Base-by-base conservation (phyloP, 108 stramenopile genomes). In the Skeletonema costatum region DNA sequence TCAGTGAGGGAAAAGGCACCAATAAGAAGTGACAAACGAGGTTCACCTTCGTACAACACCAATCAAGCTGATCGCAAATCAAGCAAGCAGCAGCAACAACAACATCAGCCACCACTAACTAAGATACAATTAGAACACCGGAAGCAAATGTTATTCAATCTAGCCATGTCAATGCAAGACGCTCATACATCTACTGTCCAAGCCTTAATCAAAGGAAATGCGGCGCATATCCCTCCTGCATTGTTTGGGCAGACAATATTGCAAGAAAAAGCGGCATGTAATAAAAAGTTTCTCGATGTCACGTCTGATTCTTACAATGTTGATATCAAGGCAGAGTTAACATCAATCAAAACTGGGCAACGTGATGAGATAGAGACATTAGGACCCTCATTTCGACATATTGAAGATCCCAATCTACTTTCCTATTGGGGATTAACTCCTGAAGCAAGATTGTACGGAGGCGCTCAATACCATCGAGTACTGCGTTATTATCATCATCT, bases 391-490 rank as follows among this genome's bases (percentile, higher is more conserved):
- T 73, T 73, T 64, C 72, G 50, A 48, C 72, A 73, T 61, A 73
- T 73, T 64, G 72, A 73, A 46, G 72, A 73, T 35, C 72, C 72
- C 1, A 29, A 48, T 17, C 38, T 73, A 17, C 48, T 75, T 31
- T 68, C 74, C n/a, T 68, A 68, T 25, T 69, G 67, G 74, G 74
- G 68, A 2, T 41, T 69, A 39, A 75, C 74, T 2, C 74, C 67
- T 2, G 29, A 75, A 59, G 69, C 69, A 53, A 76, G 63, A 42
- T 44, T 76, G 11, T 76, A 76, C 46, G 76, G 76, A 39, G 76
- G 76, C 16, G 76, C 76, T 10, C 76, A 76, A 60, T 76, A 76
- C 44, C 76, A 76, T 48, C n/a, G 76, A 36, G 76, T 62, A 29
- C 16, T 76, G 6, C 42, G 69, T 2, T 70, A 76, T 30, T 75